Percentiles rank a stretch among this genome's conserved stretches.
These are phyloP conservation scores for Micractinium conductrix DNA, from an alignment of 139 green algal genomes.

Conservation along the genomic window DNA sequence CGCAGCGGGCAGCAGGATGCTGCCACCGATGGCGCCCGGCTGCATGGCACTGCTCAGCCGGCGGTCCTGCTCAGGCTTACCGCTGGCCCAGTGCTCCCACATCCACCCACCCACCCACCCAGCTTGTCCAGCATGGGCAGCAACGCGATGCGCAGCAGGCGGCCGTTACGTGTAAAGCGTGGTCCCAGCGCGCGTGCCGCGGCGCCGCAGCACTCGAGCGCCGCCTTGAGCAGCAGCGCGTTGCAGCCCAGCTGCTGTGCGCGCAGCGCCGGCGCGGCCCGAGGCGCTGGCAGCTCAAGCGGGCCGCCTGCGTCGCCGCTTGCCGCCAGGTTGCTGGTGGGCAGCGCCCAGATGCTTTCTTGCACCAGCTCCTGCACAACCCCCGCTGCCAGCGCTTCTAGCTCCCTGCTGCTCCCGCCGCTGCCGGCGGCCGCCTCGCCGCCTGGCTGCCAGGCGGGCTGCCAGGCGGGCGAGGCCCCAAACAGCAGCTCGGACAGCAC, in stretches of 20 bases:
- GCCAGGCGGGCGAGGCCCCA: slow-evolving; percentile 66
- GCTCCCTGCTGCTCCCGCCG: background rate
- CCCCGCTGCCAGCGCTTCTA: slow-evolving; percentile 43
- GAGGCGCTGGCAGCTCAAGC: no score
- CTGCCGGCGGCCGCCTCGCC: background rate
- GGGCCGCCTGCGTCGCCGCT: no score
- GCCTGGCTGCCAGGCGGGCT: background rate
- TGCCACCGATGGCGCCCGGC: no score
- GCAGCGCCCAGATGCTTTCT: slow-evolving; percentile 49
- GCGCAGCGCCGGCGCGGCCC: background rate
- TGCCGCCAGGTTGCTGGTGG: no score
- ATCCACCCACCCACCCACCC: slow-evolving; percentile 20
- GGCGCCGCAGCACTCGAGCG: slow-evolving; percentile 63
- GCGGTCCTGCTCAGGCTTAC: no score
- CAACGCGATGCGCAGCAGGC: slow-evolving; percentile 62
- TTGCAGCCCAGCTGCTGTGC: slow-evolving; percentile 68
- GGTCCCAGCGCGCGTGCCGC: slow-evolving; percentile 52
- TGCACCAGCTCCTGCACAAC: slow-evolving; percentile 28
- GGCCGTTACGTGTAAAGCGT: slow-evolving; percentile 51
- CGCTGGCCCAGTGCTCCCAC: no score
- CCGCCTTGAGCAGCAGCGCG: slow-evolving; percentile 62
- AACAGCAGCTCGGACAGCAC: slow-evolving; percentile 68
- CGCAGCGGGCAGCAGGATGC: no score
- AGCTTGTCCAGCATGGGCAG: slow-evolving; percentile 83
- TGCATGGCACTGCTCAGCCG: no score